These are phyloP conservation scores for Lepiota subincarnata DNA, from an alignment of 768 basidiomycete species.

Conservation along the genomic window DNA sequence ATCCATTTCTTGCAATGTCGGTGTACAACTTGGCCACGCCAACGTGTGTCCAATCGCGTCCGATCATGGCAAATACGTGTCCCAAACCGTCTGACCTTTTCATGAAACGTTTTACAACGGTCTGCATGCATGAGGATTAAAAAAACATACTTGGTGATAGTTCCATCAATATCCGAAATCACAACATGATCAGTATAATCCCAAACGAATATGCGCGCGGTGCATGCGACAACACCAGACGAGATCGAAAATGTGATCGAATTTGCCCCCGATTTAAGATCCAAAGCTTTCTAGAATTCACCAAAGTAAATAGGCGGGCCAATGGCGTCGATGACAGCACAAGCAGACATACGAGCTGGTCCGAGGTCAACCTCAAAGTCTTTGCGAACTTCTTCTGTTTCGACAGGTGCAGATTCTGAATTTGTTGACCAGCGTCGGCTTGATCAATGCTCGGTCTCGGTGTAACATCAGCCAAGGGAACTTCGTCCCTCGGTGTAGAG, in stretches of 20 bases:
- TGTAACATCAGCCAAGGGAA: neutral
- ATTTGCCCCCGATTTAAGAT: constrained; percentile 84
- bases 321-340: neutral
- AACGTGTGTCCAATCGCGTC: constrained; percentile 96
- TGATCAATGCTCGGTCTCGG: constrained; percentile 6
- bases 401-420: constrained; percentile 8
- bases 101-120: neutral
- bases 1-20: constrained; percentile 92
- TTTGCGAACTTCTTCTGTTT: constrained; percentile 70
- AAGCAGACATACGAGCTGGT: constrained; percentile 70
- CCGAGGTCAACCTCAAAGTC: constrained; percentile 87
- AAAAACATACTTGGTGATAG: constrained; percentile 85
- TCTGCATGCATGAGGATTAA: neutral
- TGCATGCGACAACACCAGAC: constrained; percentile 77
- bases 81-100: constrained; percentile 90
- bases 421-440: constrained; percentile 15
- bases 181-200: constrained; percentile 87
- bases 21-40: constrained; percentile 98
- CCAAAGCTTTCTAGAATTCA: constrained; percentile 68
- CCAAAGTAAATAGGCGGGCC: neutral
- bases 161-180: constrained; percentile 97
- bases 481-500: constrained; percentile 26
- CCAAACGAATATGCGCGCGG: constrained; percentile 95
- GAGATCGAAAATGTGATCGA: constrained; percentile 91
- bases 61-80: constrained; percentile 96